phyloP scores from a whole-genome alignment of 345 rosid species.

The Gossypium arboreum region DNA sequence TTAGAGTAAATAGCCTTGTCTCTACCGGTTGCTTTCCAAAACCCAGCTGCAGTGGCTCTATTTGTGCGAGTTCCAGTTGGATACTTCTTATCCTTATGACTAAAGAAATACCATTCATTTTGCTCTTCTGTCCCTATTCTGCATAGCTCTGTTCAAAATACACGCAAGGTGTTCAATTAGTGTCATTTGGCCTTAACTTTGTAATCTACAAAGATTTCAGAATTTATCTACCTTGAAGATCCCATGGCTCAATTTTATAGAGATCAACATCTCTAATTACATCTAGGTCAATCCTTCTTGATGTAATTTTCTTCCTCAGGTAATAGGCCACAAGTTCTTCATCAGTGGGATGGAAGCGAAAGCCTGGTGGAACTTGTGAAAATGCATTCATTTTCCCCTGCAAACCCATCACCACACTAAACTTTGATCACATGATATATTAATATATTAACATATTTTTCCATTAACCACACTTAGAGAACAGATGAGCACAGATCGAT shows the following conservation, averaged over 20 bases:
- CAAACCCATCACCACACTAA: background rate
- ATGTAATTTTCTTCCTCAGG: slow-evolving; percentile 58
- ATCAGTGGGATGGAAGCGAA: slow-evolving; percentile 77
- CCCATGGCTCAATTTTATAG: slow-evolving; percentile 84
- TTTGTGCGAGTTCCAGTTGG: slow-evolving; percentile 98
- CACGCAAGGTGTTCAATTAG: background rate
- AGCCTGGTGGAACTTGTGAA: slow-evolving; percentile 65
- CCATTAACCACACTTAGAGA: too few species aligned
- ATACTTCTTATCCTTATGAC: slow-evolving; percentile 94
- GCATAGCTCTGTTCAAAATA: slow-evolving; percentile 56
- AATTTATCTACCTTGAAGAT: slow-evolving; percentile 56
- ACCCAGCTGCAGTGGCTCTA: slow-evolving; percentile 93
- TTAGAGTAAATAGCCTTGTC: slow-evolving; percentile 85
- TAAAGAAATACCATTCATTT: slow-evolving; percentile 93
- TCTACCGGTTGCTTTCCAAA: slow-evolving; percentile 99
- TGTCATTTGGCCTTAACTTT: background rate
- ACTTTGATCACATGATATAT: background rate
- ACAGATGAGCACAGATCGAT: too few species aligned
- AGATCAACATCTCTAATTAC: slow-evolving; percentile 78
- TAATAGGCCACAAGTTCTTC: slow-evolving; percentile 79
- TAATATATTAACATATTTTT: background rate
- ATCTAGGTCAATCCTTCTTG: slow-evolving; percentile 61
- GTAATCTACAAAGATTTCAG: background rate
- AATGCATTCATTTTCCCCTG: slow-evolving; percentile 39
- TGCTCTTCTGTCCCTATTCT: slow-evolving; percentile 78